Conservation (phyloP, 805 yeast genomes). For the Cyberlindnera subsufficiens region DNA sequence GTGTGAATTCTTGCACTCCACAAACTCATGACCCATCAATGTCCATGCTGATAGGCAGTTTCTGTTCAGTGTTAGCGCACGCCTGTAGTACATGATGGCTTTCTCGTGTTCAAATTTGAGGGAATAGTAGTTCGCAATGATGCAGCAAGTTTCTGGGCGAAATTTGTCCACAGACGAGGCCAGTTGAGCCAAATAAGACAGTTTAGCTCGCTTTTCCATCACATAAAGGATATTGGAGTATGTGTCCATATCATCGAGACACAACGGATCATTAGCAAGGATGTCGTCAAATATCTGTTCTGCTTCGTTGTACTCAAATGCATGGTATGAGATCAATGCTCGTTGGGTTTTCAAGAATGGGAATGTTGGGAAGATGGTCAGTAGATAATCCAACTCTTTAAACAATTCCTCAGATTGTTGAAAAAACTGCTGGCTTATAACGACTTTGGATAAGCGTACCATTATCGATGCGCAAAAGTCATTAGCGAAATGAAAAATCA, state of each 20-base stretch:
- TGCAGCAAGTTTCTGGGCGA: slow-evolving; percentile 92
- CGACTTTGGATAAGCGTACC: slow-evolving; percentile 16
- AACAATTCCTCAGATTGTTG: slow-evolving; percentile 55
- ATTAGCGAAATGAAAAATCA: slow-evolving; percentile 16
- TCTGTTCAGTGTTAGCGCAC: slow-evolving; percentile 79
- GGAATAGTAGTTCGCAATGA: slow-evolving; percentile 89
- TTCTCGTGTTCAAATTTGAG: slow-evolving; percentile 90
- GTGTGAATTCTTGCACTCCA: slow-evolving; percentile 91
- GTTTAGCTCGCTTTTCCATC: slow-evolving; percentile 80
- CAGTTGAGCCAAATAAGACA: slow-evolving; percentile 81
- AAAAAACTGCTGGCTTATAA: slow-evolving; percentile 61
- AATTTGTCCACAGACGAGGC: slow-evolving; percentile 78
- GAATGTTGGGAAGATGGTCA: slow-evolving; percentile 62
- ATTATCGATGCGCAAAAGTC: slow-evolving; percentile 8
- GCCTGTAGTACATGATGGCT: slow-evolving; percentile 86
- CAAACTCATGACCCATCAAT: slow-evolving; percentile 97
- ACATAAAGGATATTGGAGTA: slow-evolving; percentile 95
- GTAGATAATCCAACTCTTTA: slow-evolving; percentile 43
- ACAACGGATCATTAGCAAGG: slow-evolving; percentile 66
- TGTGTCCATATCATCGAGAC: slow-evolving; percentile 86
- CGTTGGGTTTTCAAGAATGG: slow-evolving; percentile 72
- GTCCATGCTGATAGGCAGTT: slow-evolving; percentile 93
- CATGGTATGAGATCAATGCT: slow-evolving; percentile 77
- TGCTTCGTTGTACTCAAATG: slow-evolving; percentile 78
- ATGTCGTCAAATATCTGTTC: slow-evolving; percentile 75